Evolutionary conservation across 805 yeast species (phyloP).

Genomic region (Saccharomycopsis sp.): DNA sequence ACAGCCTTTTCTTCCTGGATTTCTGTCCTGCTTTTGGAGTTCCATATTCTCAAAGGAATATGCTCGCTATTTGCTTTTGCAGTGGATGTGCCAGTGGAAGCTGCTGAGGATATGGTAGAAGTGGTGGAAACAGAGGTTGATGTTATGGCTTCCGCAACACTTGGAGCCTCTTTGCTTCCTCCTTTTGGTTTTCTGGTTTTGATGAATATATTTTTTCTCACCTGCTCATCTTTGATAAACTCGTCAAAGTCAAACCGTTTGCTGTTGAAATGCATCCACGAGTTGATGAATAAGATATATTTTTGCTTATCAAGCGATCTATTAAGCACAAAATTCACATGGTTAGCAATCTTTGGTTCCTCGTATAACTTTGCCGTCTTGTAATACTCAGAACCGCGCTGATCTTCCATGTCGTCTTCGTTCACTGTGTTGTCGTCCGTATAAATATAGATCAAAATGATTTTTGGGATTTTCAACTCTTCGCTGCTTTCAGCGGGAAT

Average conservation of each 20-base stretch:
- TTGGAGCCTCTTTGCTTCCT: background rate
- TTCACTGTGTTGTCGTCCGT: background rate
- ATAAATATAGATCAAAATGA: conserved; percentile 3
- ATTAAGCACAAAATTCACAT: conserved; percentile 9
- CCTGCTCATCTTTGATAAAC: background rate
- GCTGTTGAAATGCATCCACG: background rate
- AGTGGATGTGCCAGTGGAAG: background rate
- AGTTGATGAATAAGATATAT: conserved; percentile 1
- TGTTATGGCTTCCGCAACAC: background rate
- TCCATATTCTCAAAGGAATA: background rate
- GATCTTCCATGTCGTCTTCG: background rate
- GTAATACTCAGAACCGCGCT: background rate
- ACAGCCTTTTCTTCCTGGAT: background rate
- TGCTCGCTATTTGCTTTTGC: background rate
- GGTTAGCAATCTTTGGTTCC: conserved; percentile 3
- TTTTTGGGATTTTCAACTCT: background rate
- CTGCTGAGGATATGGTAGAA: background rate
- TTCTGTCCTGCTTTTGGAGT: background rate
- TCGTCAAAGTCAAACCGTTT: background rate
- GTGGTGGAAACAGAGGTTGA: background rate
- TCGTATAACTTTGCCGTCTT: background rate
- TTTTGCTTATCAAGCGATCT: conserved; percentile 4
- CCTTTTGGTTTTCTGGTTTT: background rate
- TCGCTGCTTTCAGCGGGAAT: background rate
- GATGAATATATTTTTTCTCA: background rate